Base-by-base conservation (phyloP, 768 basidiomycete genomes). In the Myochromella boudieri region DNA sequence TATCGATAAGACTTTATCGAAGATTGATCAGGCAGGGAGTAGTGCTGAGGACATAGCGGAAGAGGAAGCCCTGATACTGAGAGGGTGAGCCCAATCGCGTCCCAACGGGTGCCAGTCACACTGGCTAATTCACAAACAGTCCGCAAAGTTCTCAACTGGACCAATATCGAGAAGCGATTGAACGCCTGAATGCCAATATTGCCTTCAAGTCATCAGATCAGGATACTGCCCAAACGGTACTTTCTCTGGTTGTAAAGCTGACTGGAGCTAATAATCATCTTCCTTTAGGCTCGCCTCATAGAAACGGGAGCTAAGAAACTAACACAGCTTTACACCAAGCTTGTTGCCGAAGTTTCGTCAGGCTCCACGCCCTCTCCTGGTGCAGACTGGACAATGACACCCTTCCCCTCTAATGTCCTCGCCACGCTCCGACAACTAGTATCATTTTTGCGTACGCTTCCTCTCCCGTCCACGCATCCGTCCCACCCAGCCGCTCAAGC, bases 261-360 rank as follows among this genome's bases (percentile, higher is more conserved):
- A 25, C 14, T 27, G 25, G 28, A 2, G 17, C 31, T 21, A 20
- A 8, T 31, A 48, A 15, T 27, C 47, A 25, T 12, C 40, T 6
- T 34, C 49, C 39, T 26, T 12, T 51, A 70, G 74, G 85, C 86
- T n/a, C 80, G 85, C 32, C 76, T 92, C 4, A 71, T 91, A 7
- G 89, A 91, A 68, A 87, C 87, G 1, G 90, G 91, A 6, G 81
- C 82, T 4, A 91, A 91, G 70, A 91, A 90, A 59, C 71, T 92
- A 8, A 76, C 82, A 0, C 88, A 90, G 56, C 66, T 91, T 10
- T 92, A 86, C 60, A 93, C 88, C n/a, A 90, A 88, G 57, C 74
- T 87, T 25, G 87, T 91, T n/a, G 90, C 91, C 2, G 89, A 91
- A 66, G 86, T 81, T 20, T 91, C 87, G 1, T 85, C 88, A 3